These are phyloP conservation scores for Bipolaris gigantea DNA, from an alignment of 2,329 filamentous ascomycete genomes.

Conservation along the genomic window DNA sequence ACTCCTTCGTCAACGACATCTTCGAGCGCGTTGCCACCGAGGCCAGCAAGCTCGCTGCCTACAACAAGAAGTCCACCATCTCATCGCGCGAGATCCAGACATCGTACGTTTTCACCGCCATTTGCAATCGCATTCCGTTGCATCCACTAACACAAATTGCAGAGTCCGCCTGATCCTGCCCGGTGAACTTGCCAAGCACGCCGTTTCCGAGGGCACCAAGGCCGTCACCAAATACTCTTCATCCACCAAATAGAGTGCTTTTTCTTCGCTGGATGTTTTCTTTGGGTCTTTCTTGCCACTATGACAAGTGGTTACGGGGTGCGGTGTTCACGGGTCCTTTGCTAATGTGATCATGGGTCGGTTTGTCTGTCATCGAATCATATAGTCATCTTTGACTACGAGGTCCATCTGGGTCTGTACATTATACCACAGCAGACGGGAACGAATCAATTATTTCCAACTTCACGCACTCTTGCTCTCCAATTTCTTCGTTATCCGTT, in stretches of 20 bases:
- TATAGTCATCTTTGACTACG: conserved; percentile 44
- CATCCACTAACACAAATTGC: conserved; percentile 31
- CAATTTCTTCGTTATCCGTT: too few relatives aligned
- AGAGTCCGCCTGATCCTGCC: conserved; percentile 94
- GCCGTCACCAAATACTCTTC: conserved; percentile 99
- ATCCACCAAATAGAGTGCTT: conserved; percentile 84
- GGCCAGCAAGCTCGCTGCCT: conserved; percentile 97
- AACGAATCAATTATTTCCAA: conserved; percentile 47
- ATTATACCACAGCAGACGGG: conserved; percentile 48
- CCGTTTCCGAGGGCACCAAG: conserved; percentile 99
- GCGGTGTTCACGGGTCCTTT: conserved; percentile 50
- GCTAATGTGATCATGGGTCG: conserved; percentile 57
- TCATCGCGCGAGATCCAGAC: conserved; percentile 99
- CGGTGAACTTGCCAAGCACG: conserved; percentile 98
- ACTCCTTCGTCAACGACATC: conserved; percentile 99
- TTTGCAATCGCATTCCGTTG: neutral
- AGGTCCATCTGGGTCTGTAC: conserved; percentile 46
- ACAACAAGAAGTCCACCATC: conserved; percentile 99
- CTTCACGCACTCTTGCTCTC: conserved; percentile 27
- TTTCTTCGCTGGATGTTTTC: conserved; percentile 48
- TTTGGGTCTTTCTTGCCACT: conserved; percentile 56
- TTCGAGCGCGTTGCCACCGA: conserved; percentile 99
- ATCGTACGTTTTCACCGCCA: conserved; percentile 60
- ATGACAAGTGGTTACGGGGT: conserved; percentile 51
- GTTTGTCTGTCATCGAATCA: conserved; percentile 47